Base-by-base conservation (phyloP, 257 asterid genomes). In the Jaltomata sinuosa region DNA sequence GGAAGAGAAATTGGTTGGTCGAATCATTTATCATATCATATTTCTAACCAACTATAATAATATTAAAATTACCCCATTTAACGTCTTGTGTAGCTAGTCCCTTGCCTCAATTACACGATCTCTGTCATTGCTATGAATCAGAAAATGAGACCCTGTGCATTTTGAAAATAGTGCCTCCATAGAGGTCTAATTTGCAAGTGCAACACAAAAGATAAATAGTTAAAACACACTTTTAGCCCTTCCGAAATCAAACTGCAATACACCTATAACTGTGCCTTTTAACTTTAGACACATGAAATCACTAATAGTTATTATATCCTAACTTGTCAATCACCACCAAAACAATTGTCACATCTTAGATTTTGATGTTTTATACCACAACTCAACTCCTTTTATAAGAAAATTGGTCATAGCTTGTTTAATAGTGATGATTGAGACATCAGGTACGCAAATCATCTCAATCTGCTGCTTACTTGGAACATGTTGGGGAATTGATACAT, bases 111-210 rank as follows among this genome's bases (percentile, higher is more conserved):
- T 25, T 11, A 81, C 59, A 36, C 38, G 57, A 57, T 80, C 84
- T 1, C 55, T 38, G 22, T 57, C 84, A 36, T 80, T 80, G 21
- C 84, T 80, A 54, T 80, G 74, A 19, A 80, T 57, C 52, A 36
- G 27, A 57, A 80, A 80, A 80, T 38, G n/a, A 57, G 57, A 8
- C 57, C 25, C 22, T n/a, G 55, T 21, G 76, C 57, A 42, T 80
- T 80, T 2, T 80, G 57, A 34, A 80, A 81, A 31, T 61, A 81
- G 27, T 81, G 78, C 76, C 79, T 82, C 84, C 84, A 62, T 36
- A 67, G 62, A 64, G 62, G 79, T 59, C 84, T 68, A 27, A 82
- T 82, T n/a, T 42, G 78, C 69, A 82, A 15, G 15, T 31, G 15
- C 25, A 15, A 18, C 50, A 68, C 29, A 19, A 32, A 67, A 67